Conservation (phyloP, 73 alveolate species). For the Tetrahymena elliotti region DNA sequence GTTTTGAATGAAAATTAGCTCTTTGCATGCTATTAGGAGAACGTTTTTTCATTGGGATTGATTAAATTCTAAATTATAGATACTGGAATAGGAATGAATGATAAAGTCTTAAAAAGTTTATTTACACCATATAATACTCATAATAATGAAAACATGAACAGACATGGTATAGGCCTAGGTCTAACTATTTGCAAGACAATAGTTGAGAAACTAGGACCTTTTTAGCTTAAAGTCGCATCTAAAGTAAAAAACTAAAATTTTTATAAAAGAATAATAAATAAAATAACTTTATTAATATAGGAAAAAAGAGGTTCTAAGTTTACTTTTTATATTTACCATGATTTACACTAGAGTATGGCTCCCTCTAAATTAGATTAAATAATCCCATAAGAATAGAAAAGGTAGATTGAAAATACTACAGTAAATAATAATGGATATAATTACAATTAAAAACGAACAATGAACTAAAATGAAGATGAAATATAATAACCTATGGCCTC, state of each 20-base stretch:
- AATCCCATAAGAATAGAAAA: neutral
- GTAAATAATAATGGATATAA: neutral
- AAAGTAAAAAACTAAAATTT: neutral
- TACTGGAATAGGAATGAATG: neutral
- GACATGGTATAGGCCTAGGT: neutral
- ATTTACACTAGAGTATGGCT: neutral
- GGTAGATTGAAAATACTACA: neutral
- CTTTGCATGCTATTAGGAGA: neutral
- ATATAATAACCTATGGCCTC: neutral
- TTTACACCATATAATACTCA: neutral
- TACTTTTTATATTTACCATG: neutral
- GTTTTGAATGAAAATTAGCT: neutral
- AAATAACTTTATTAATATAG: neutral
- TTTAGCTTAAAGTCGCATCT: neutral
- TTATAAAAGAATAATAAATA: neutral
- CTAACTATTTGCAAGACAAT: neutral
- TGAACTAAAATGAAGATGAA: neutral
- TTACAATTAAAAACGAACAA: neutral
- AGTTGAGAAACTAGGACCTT: neutral
- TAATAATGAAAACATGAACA: neutral
- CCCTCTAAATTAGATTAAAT: neutral
- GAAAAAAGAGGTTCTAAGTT: neutral
- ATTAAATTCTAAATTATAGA: neutral
- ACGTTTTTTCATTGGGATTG: neutral
- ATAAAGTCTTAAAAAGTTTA: neutral